phyloP scores from a whole-genome alignment of 345 rosid genomes.

The Cardamine occulta region DNA sequence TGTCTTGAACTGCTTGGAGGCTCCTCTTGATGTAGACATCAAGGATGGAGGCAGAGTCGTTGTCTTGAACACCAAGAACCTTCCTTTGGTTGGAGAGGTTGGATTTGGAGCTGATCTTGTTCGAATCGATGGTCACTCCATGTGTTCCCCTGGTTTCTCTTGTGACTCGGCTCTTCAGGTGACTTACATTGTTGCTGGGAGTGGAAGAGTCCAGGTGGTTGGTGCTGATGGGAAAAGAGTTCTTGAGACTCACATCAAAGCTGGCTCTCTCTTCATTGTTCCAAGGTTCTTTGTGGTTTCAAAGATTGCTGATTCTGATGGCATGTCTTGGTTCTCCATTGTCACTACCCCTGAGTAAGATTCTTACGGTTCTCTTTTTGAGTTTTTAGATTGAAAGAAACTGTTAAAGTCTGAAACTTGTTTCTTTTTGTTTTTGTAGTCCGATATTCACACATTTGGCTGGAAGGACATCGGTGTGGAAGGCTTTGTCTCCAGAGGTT shows the following conservation, averaged over 20 bases:
- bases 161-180: conserved; percentile 95
- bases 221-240: conserved; percentile 78
- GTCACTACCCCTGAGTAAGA: conserved; percentile 86
- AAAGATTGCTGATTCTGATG: conserved; percentile 82
- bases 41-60: conserved; percentile 86
- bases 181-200: conserved; percentile 71
- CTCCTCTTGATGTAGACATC: conserved; percentile 80
- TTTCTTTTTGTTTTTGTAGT: conserved; percentile 45
- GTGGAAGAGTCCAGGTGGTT: conserved; percentile 78
- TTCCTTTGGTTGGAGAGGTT: conserved; percentile 80
- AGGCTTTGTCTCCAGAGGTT: conserved; percentile 80
- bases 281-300: conserved; percentile 87
- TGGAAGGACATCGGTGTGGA: conserved; percentile 78
- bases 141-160: conserved; percentile 98
- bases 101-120: conserved; percentile 97
- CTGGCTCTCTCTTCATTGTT: conserved; percentile 75
- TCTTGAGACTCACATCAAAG: conserved; percentile 67
- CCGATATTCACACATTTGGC: conserved; percentile 93
- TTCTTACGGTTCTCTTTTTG: neutral
- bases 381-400: neutral
- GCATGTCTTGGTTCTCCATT: conserved; percentile 86
- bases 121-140: conserved; percentile 66
- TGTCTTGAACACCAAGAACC: conserved; percentile 78
- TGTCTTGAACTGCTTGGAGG: conserved; percentile 79
- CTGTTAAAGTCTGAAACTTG: neutral